phyloP scores from a whole-genome alignment of 1,284 basidiomycete genomes.

The Sporisorium iseilematis-ciliati region DNA sequence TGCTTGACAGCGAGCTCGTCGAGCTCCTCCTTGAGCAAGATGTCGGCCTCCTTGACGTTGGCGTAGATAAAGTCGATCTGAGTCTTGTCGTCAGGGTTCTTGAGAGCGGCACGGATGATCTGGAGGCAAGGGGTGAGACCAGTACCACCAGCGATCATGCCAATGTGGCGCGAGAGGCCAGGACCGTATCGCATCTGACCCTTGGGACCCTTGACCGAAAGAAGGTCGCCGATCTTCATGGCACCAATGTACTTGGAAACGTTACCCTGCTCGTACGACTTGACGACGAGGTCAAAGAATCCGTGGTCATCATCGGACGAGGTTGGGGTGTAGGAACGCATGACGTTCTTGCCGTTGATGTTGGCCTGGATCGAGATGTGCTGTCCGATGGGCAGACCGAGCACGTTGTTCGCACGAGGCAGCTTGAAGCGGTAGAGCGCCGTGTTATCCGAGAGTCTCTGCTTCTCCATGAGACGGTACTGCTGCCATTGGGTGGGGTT shows the following conservation, averaged over 20 bases:
- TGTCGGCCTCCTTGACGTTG: slow-evolving; percentile 77
- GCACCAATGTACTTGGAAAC: slow-evolving; percentile 84
- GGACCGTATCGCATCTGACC: slow-evolving; percentile 77
- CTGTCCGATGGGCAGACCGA: slow-evolving; percentile 95
- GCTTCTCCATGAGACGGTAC: slow-evolving; percentile 85
- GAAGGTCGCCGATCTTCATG: slow-evolving; percentile 77
- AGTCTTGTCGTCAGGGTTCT: slow-evolving; percentile 86
- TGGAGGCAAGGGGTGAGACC: slow-evolving; percentile 89
- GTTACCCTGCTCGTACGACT: slow-evolving; percentile 97
- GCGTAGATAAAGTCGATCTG: slow-evolving; percentile 94
- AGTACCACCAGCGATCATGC: slow-evolving; percentile 94
- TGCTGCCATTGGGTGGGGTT: slow-evolving; percentile 82
- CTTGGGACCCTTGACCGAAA: slow-evolving; percentile 94
- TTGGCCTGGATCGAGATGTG: slow-evolving; percentile 92
- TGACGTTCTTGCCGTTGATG: slow-evolving; percentile 88
- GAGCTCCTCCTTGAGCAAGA: slow-evolving; percentile 84
- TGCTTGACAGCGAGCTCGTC: slow-evolving; percentile 81
- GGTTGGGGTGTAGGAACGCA: slow-evolving; percentile 93
- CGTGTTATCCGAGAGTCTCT: slow-evolving; percentile 90
- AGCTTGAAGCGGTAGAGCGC: slow-evolving; percentile 93
- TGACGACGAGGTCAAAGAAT: slow-evolving; percentile 95
- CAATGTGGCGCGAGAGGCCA: slow-evolving; percentile 74
- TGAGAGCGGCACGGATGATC: slow-evolving; percentile 88
- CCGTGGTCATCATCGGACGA: slow-evolving; percentile 91
- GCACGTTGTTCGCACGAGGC: slow-evolving; percentile 78